These are phyloP conservation scores for Rhododendron vialii DNA, from an alignment of 148 eudicot genomes.

Conservation along the genomic window DNA sequence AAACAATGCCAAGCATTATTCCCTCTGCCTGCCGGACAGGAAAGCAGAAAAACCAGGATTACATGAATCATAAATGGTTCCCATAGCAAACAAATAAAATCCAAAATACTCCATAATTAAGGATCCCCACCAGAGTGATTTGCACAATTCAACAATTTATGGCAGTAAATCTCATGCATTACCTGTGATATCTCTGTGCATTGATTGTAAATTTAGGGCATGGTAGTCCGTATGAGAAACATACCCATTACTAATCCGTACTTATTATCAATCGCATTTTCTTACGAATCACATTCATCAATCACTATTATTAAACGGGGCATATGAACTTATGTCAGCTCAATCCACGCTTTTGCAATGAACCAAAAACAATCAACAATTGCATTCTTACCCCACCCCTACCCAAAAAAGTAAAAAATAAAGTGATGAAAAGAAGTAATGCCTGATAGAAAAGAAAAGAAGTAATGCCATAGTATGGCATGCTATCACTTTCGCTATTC, in stretches of 20 bases:
- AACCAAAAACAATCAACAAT: not conserved
- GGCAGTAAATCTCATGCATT: not conserved
- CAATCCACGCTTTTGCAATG: not conserved
- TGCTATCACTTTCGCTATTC: too few species aligned
- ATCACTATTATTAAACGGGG: too few species aligned
- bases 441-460: too few species aligned
- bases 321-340: not conserved
- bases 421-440: too few species aligned
- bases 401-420: too few species aligned
- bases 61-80: not conserved
- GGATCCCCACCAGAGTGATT: not conserved
- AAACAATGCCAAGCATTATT: not conserved
- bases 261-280: too few species aligned
- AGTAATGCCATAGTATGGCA: too few species aligned
- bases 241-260: too few species aligned
- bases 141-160: not conserved
- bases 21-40: not conserved
- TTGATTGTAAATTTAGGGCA: not conserved
- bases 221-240: not conserved
- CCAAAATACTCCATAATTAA: not conserved
- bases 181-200: not conserved
- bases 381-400: not conserved
- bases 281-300: too few species aligned
- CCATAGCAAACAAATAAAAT: not conserved
- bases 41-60: not conserved